Base-by-base conservation (phyloP, 2,329 filamentous ascomycete species). In the Scedosporium apiospermum region DNA sequence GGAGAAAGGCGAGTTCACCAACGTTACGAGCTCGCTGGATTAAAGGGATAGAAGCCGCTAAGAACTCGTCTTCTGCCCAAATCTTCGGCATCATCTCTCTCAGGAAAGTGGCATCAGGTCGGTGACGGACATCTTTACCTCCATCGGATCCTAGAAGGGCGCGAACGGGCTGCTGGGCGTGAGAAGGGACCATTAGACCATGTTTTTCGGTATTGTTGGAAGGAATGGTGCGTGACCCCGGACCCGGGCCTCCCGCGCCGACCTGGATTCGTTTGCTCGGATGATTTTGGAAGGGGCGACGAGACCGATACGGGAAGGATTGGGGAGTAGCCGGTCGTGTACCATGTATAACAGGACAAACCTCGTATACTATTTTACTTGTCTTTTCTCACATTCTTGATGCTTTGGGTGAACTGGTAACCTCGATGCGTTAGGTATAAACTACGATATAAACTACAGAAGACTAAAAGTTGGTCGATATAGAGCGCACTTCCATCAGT, bases 1-100 rank as follows among this genome's bases (percentile, higher is more conserved):
- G 72, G 89, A 96, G 76, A 96, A 96, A 86, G 93, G 93, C 76
- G 95, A 99, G 81, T 99, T 99, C 77, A 93, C 89, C 67, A 97
- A 97, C 75, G 93, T 97, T 62, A 96, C 91, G 64, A 90, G 89
- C 70, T 80, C 87, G 71, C 75, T 96, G 73, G 83, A 83, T n/a
- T 85, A 80, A 64, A 66, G 44, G 18, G 51, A 5, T 21, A 3
- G 4, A 49, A 3, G 18, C 34, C 34, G 34, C 34, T 38, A 3
- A 38, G 34, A 38, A 6, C 34, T 38, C 6, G 34, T 38, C 34
- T 38, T 12, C 34, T 38, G 14, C 18, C 14, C 7, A 21, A 2
- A 6, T 6, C 44, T 7, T 21, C 18, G 44, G 16, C 34, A 10
- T 34, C 30, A 34, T 34, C 30, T 34, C 30, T 34, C 30, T 34